Evolutionary conservation across 148 eudicot species (phyloP).

Genomic region (Amaranthus cruentus): DNA sequence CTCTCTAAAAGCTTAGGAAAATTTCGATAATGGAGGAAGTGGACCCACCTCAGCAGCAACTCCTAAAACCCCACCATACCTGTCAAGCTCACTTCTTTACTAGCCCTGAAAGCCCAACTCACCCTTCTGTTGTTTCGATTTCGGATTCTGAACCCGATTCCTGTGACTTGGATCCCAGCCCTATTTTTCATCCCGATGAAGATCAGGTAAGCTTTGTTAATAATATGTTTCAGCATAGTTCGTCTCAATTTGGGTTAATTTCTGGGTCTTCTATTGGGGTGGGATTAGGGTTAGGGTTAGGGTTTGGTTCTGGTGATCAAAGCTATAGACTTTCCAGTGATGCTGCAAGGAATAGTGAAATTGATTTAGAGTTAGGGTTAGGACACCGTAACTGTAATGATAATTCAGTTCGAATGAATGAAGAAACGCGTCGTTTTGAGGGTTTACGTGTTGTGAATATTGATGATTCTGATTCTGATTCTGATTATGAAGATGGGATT

Average conservation of each 20-base stretch:
- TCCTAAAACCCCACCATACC: background rate
- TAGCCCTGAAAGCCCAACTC: constrained; percentile 13
- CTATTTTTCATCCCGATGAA: constrained; percentile 10
- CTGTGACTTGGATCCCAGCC: constrained; percentile 19
- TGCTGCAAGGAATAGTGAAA: constrained; percentile 16
- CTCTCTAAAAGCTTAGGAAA: background rate
- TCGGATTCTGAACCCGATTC: constrained; percentile 25
- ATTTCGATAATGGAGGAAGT: constrained; percentile 7
- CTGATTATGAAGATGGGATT: constrained; percentile 31
- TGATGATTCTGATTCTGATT: constrained; percentile 68
- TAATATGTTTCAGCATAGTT: constrained; percentile 38
- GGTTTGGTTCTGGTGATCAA: constrained; percentile 9
- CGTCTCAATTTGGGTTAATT: constrained; percentile 9
- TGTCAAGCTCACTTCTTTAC: background rate
- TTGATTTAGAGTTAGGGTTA: constrained; percentile 43
- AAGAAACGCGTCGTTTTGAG: constrained; percentile 22
- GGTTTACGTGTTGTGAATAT: constrained; percentile 63
- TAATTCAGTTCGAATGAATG: background rate
- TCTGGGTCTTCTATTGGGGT: constrained; percentile 8
- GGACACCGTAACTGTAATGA: constrained; percentile 19
- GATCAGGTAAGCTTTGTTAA: constrained; percentile 47
- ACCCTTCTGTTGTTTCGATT: constrained; percentile 9
- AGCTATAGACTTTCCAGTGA: constrained; percentile 20
- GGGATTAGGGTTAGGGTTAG: constrained; percentile 14
- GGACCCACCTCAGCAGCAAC: constrained; percentile 8